Evolutionary conservation across 768 basidiomycete genomes (phyloP), one percentile per base, ranked within the genome.

Genomic region (Lentinula sp.): DNA sequence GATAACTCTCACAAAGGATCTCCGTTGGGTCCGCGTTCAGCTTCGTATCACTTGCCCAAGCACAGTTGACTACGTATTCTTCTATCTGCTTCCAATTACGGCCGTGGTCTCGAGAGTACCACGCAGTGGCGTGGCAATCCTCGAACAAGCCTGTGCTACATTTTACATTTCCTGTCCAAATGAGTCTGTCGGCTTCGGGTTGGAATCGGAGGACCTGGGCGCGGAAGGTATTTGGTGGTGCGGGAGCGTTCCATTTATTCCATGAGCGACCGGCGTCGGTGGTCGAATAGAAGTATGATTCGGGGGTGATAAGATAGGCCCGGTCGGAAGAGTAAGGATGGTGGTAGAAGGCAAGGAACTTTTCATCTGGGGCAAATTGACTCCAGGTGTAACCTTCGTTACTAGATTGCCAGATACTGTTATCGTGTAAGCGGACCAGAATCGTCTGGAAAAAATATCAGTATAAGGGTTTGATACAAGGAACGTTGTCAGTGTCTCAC

Each of bases 381-480:
- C 80, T 79, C 95, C 96, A 99, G 0, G 86, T 86, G 73, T 93
- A 94, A 1, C 96, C 97, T 73, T 99, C 95, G 69, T 95, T 98
- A 67, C 85, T 85, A 0, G 94, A 97, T 76, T 98, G 95, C 93
- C 93, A 98, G 58, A 98, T 79, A 0, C 83, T 80, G 63, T 85
- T 73, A 68, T 98, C 94, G 1, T 71, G 70, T 3, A 97, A 81
- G 6, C 91, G 87, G 43, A 92, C 85, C 36, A 99, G 83, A 59
- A 98, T 82, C 0, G 94, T 95, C 83, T 92, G 66, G 0, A 63
- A 59, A 45, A 49, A 28, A 23, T 42, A 51, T 12, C 12, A 58
- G 20, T 54, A 39, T 18, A 3, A 58, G 23, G 4, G 15, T 49
- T 32, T 20, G 6, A 15, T 36, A 23, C 2, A 15, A 48, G 18